Evolutionary conservation across 306 rosid genomes (phyloP).

Genomic region (Vicia sativa): DNA sequence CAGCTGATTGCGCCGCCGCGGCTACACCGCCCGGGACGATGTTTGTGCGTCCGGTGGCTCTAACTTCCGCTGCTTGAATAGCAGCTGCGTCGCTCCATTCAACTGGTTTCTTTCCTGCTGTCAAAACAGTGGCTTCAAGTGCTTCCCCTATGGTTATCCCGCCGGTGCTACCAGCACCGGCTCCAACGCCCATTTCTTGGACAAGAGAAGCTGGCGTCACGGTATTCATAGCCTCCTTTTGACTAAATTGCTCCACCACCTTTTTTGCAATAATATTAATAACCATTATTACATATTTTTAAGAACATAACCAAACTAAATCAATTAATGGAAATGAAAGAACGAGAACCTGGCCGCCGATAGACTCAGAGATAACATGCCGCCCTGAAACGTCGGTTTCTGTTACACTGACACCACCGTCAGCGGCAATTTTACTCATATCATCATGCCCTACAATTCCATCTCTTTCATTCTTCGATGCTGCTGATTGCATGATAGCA

Average conservation of each 20-base stretch:
- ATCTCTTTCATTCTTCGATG: conserved; percentile 44
- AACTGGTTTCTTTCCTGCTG: conserved; percentile 60
- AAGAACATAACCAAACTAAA: background rate
- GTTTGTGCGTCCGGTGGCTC: conserved; percentile 68
- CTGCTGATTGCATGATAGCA: conserved; percentile 51
- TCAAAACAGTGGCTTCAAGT: conserved; percentile 61
- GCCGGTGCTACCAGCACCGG: conserved; percentile 44
- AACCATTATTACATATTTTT: background rate
- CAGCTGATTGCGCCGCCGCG: conserved; percentile 71
- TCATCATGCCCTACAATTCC: conserved; percentile 43
- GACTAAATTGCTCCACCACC: conserved; percentile 52
- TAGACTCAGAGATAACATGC: conserved; percentile 37
- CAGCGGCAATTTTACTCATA: background rate
- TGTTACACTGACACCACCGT: conserved; percentile 28
- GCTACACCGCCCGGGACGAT: conserved; percentile 71
- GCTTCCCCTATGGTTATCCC: conserved; percentile 79
- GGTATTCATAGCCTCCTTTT: conserved; percentile 30
- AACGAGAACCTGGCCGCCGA: conserved; percentile 54
- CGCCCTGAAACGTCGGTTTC: conserved; percentile 41
- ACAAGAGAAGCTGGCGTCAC: conserved; percentile 33
- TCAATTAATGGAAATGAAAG: background rate
- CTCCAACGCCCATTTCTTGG: conserved; percentile 22
- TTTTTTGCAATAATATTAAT: conserved; percentile 27
- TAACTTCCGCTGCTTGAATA: conserved; percentile 75
- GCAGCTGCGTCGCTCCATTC: conserved; percentile 75